Conservation (phyloP, 192 early-diverging fungal genomes). For the Entophlyctis luteolus region DNA sequence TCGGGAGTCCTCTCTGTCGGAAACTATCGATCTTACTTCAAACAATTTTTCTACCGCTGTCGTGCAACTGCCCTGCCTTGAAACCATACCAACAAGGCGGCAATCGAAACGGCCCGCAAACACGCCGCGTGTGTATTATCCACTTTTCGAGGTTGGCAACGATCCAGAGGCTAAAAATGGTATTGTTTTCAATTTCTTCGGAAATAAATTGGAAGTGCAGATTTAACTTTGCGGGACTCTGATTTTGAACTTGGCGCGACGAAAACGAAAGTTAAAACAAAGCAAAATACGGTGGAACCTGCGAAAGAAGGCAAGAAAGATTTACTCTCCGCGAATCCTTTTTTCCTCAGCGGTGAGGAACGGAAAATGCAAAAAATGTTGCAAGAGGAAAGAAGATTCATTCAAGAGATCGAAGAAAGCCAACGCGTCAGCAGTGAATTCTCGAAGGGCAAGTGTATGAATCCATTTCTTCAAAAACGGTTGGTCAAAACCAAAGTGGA, state of each 20-base stretch:
- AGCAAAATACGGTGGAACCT: no score
- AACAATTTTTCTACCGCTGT: no score
- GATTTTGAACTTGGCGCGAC: not conserved
- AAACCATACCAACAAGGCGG: no score
- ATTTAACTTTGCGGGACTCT: not conserved
- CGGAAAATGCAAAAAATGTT: conserved; percentile 5
- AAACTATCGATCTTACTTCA: no score
- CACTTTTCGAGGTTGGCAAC: not conserved
- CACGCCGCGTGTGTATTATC: no score
- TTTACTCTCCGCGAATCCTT: conserved; percentile 11
- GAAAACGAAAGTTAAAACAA: no score
- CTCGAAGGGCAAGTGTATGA: conserved; percentile 17
- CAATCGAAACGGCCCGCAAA: no score
- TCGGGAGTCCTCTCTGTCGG: no score
- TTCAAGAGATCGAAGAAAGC: conserved; percentile 13
- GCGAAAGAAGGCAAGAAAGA: no score
- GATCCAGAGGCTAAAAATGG: not conserved
- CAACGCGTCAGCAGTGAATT: conserved; percentile 7
- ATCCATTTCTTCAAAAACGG: conserved; percentile 14
- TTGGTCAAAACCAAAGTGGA: no score
- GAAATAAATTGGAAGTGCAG: not conserved
- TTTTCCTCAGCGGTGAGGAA: conserved; percentile 8
- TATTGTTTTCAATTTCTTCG: no score
- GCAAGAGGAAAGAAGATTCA: not conserved
- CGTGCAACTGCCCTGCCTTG: no score